Conservation (phyloP, 2,329 filamentous ascomycete genomes). For the Penicillium paneum region DNA sequence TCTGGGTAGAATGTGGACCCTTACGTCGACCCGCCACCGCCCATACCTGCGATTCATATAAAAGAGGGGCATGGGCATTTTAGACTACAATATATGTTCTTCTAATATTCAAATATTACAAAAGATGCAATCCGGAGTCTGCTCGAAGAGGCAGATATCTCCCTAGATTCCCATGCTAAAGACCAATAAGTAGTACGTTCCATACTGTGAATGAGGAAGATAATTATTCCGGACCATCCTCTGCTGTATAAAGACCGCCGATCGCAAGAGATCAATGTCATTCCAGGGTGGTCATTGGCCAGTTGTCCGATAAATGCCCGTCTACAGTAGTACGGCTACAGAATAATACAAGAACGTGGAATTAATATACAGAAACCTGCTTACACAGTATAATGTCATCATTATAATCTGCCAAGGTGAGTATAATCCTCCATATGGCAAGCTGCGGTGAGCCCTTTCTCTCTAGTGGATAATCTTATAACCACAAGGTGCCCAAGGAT, state of each 20-base stretch:
- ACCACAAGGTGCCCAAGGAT: neutral
- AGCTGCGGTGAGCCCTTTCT: conserved; percentile 18
- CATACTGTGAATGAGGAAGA: neutral
- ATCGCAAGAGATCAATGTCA: conserved; percentile 21
- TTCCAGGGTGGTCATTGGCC: conserved; percentile 21
- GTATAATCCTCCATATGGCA: neutral
- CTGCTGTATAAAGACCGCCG: neutral
- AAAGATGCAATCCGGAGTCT: neutral
- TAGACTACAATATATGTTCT: neutral
- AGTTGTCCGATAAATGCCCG: conserved; percentile 31
- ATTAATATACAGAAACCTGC: neutral
- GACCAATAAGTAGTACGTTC: neutral
- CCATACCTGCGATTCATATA: neutral
- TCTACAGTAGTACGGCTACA: neutral
- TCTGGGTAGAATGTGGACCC: conserved; percentile 7
- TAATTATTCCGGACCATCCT: neutral
- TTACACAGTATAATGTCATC: neutral
- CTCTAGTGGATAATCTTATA: conserved; percentile 14
- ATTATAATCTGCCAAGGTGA: neutral
- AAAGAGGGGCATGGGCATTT: neutral
- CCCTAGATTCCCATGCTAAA: neutral
- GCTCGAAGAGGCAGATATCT: neutral
- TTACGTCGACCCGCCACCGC: neutral
- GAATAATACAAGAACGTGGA: neutral
- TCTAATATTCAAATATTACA: neutral